Evolutionary conservation across 169 alveolate species (phyloP).

Genomic region (Babesia bovis): DNA sequence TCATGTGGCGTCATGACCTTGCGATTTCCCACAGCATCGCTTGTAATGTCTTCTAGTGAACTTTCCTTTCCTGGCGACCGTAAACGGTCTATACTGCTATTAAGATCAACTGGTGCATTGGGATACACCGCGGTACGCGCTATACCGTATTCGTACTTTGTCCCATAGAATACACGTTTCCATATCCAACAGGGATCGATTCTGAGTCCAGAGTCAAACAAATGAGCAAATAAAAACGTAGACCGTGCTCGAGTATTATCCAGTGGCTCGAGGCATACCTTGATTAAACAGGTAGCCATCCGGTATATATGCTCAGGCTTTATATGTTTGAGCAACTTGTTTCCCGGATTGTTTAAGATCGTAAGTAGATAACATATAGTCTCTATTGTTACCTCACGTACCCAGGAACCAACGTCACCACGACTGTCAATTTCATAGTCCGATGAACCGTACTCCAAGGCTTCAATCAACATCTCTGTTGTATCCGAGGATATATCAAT

Average conservation of each 20-base stretch:
- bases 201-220: constrained; percentile 20
- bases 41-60: no score
- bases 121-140: constrained; percentile 17
- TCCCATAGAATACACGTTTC: constrained; percentile 46
- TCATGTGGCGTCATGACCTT: no score
- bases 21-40: no score
- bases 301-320: neutral
- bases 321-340: neutral
- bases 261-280: constrained; percentile 42
- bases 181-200: constrained; percentile 50
- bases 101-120: neutral
- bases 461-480: constrained; percentile 5
- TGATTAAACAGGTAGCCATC: constrained; percentile 19
- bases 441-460: constrained; percentile 32
- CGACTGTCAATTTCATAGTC: constrained; percentile 54
- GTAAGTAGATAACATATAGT: constrained; percentile 25
- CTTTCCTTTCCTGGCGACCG: no score
- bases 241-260: constrained; percentile 55
- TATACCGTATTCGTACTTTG: constrained; percentile 34
- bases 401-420: constrained; percentile 69
- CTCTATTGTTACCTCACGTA: constrained; percentile 55
- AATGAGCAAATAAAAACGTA: constrained; percentile 41
- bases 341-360: neutral
- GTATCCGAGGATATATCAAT: neutral
- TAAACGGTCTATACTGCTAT: no score